Evolutionary conservation across 768 basidiomycete genomes (phyloP).

Genomic region (Mycena latifolia): DNA sequence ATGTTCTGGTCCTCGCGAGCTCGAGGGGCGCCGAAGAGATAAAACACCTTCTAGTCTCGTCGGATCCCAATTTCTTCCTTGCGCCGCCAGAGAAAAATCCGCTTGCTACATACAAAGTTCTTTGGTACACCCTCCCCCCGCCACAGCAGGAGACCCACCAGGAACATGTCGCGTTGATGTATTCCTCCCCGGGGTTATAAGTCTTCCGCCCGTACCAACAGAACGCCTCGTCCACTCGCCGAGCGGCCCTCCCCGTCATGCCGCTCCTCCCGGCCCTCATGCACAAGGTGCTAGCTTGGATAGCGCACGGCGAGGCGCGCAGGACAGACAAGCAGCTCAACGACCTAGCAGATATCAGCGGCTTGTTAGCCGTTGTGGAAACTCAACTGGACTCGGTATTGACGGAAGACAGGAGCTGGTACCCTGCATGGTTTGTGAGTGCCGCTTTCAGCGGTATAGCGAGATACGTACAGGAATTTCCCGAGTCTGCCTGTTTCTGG

Average conservation of each 20-base stretch:
- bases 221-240: conserved; percentile 4
- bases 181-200: background rate
- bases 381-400: background rate
- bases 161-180: background rate
- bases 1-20: background rate
- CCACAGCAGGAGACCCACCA: background rate
- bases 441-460: background rate
- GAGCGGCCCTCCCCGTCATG: conserved; percentile 28
- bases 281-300: conserved; percentile 45
- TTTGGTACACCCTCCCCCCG: background rate
- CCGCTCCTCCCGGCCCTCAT: conserved; percentile 49
- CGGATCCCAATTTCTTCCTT: conserved; percentile 26
- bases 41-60: no score
- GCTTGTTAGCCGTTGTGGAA: background rate
- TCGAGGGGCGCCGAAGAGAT: background rate
- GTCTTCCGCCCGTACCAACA: background rate
- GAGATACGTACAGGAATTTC: background rate
- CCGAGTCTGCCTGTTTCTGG: background rate
- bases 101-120: background rate
- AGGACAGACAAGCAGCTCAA: conserved; percentile 8
- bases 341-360: no score
- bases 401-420: background rate
- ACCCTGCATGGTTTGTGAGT: background rate
- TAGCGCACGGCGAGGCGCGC: conserved; percentile 21
- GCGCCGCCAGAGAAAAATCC: background rate